Evolutionary conservation across 2,329 filamentous ascomycete genomes (phyloP).

Genomic region (Calonectria crousiana): DNA sequence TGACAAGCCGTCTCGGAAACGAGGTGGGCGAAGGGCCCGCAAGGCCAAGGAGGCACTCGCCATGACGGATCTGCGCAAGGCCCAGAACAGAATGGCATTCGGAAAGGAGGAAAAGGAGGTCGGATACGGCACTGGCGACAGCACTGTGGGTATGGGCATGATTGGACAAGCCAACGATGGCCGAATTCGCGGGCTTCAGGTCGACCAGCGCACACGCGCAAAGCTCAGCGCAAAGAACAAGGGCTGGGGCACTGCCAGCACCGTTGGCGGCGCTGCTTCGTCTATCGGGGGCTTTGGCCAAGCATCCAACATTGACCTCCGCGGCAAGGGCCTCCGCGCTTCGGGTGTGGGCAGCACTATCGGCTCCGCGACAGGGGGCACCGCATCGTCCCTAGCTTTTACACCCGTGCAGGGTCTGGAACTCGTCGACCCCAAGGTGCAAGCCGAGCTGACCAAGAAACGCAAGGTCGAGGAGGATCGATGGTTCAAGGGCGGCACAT

Average conservation of each 20-base stretch:
- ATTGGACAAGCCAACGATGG: constrained; percentile 90
- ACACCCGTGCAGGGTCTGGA: constrained; percentile 95
- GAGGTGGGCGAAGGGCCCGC: constrained; percentile 87
- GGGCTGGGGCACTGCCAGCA: constrained; percentile 86
- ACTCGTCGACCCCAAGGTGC: constrained; percentile 91
- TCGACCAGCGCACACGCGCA: constrained; percentile 92
- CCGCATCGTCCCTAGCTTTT: constrained; percentile 89
- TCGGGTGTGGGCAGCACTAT: constrained; percentile 83
- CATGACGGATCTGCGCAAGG: constrained; percentile 96
- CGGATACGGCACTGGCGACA: constrained; percentile 88
- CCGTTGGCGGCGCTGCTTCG: constrained; percentile 77
- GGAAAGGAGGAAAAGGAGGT: constrained; percentile 95
- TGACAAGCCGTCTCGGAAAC: constrained; percentile 93
- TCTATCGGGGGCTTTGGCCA: constrained; percentile 84
- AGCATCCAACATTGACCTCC: constrained; percentile 75
- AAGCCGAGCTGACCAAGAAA: constrained; percentile 89
- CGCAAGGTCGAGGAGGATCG: constrained; percentile 93
- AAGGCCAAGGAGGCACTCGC: constrained; percentile 97
- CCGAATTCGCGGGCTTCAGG: constrained; percentile 87
- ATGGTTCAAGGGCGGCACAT: constrained; percentile 98
- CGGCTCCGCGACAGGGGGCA: constrained; percentile 75
- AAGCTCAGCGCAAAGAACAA: constrained; percentile 96
- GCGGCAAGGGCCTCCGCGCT: constrained; percentile 82
- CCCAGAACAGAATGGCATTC: constrained; percentile 95
- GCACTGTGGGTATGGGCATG: constrained; percentile 92